Evolutionary conservation across 148 eudicot species (phyloP), one percentile per base, ranked within the genome.

Genomic region (Camellia sinensis): DNA sequence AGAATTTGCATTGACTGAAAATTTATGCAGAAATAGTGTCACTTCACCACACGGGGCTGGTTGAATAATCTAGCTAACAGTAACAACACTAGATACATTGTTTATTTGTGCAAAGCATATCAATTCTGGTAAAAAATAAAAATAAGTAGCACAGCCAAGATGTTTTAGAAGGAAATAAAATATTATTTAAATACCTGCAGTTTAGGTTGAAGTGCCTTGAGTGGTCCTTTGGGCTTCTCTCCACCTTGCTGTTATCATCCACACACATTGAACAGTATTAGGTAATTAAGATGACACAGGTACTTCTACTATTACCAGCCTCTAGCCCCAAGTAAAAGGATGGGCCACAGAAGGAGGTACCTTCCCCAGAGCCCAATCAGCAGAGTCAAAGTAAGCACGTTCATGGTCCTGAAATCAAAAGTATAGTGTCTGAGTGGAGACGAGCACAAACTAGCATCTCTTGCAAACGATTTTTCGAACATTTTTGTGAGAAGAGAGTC

Each of bases 301-400:
- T 52, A 67, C 22, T 48, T 29, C 62, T 19, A 57, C 14, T 59
- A 8, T 63, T 46, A 64, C 52, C 65, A 76, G 57, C 56, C 60
- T 64, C 76, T 45, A 71, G 56, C 62, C 37, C 56, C 61, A 73
- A 57, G 76, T 3, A 70, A 63, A 52, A 71, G 10, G 12, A 9
- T 14, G 21, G 75, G 53, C 41, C 2, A 56, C 74, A 75, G 72
- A 63, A 50, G 81, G 29, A 13, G 19, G 37, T 81, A 95, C 99
- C 99, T 95, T 95, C 65, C 97, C 94, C 62, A 95, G 80, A 84
- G 99, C 99, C 99, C 99, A 95, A 87, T 95, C 99, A 80, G 99
- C 99, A 69, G 99, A 95, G 86, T 95, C 99, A 78, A 95, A 95
- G 83, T 89, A 95, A 57, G 99, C 98, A 77, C 99, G 92, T 77